Evolutionary conservation across 148 eudicot species (phyloP).

Genomic region (Persicaria maculosa): DNA sequence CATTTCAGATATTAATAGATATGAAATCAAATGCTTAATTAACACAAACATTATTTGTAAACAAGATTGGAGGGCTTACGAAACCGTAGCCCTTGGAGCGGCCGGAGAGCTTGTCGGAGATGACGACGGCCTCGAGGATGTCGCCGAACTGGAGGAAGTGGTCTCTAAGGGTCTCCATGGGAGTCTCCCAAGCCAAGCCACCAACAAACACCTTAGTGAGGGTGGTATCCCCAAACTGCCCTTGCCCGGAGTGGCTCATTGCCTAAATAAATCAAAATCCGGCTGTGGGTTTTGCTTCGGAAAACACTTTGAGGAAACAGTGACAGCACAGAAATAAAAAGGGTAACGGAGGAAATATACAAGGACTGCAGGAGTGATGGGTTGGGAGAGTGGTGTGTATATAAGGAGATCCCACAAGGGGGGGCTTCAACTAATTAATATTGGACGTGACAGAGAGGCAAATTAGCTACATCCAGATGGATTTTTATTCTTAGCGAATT

Average conservation of each 20-base stretch:
- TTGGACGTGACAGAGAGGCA: constrained; percentile 10
- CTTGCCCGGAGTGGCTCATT: constrained; percentile 4
- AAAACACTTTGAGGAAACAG: not conserved
- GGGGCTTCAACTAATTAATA: not conserved
- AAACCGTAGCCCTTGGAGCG: constrained; percentile 98
- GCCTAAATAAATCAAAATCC: not conserved
- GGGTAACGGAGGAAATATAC: not conserved
- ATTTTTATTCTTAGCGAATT: not conserved
- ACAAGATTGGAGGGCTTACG: constrained; percentile 36
- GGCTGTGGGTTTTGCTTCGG: not conserved
- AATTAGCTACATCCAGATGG: constrained; percentile 3
- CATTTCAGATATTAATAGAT: too few relatives aligned
- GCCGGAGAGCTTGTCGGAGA: constrained; percentile 86
- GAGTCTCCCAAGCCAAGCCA: constrained; percentile 97
- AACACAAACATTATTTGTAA: not conserved
- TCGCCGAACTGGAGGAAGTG: constrained; percentile 86
- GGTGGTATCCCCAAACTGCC: constrained; percentile 20
- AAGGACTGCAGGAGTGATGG: not conserved
- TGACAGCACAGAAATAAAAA: not conserved
- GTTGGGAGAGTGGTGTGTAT: not conserved
- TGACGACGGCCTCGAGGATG: constrained; percentile 93
- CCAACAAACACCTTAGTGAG: constrained; percentile 88
- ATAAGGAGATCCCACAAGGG: not conserved
- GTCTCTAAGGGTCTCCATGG: constrained; percentile 62
- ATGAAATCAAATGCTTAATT: too few relatives aligned